Conservation (phyloP, 768 basidiomycete species). For the Cytidiella melzeri region DNA sequence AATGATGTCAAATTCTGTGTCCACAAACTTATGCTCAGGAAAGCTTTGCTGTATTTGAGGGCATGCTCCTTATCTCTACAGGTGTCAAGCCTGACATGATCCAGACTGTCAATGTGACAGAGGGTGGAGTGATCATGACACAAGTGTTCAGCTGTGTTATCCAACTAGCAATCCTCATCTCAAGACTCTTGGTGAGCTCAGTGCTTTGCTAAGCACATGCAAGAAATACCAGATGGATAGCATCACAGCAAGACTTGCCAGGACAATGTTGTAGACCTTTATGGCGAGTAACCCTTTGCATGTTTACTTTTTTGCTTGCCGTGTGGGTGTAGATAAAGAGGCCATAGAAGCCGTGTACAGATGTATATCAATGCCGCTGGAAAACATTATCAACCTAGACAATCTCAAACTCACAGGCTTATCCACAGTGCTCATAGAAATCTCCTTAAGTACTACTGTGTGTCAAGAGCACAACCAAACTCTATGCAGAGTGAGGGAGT, state of each 20-base stretch:
- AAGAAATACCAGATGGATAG: not conserved
- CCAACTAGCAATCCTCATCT: not conserved
- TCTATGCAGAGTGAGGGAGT: too few relatives aligned
- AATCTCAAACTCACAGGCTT: not conserved
- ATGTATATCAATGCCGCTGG: not conserved
- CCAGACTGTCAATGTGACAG: not conserved
- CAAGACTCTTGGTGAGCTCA: not conserved
- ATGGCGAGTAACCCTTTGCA: not conserved
- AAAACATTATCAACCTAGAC: not conserved
- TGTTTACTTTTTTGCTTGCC: not conserved
- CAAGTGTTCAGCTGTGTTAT: not conserved
- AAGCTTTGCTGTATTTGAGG: constrained; percentile 33
- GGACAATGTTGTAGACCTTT: not conserved
- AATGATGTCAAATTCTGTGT: constrained; percentile 40
- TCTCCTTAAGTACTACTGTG: not conserved
- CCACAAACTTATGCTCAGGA: constrained; percentile 35
- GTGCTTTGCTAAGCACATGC: not conserved
- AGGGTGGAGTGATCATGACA: not conserved
- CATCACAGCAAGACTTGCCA: not conserved
- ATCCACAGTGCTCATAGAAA: not conserved
- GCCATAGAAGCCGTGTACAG: not conserved
- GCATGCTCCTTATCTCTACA: constrained; percentile 22
- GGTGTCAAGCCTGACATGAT: not conserved
- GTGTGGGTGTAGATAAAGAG: not conserved
- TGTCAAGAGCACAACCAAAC: too few relatives aligned